A percentile compares a stretch with the other conserved stretches of the same genome.
phyloP scores from a whole-genome alignment of 148 eudicot species.

The Cornus controversa region DNA sequence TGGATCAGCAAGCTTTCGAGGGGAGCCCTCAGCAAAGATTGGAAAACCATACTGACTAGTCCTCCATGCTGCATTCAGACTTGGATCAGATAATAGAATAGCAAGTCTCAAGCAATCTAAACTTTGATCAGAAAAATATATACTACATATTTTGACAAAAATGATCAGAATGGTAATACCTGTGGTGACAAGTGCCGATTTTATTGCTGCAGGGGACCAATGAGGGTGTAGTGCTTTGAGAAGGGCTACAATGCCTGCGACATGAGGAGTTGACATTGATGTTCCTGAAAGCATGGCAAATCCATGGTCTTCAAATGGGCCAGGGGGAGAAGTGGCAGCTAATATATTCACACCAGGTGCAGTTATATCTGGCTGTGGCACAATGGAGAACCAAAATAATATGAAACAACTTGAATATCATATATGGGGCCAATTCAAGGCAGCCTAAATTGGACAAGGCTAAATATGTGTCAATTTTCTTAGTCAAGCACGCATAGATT shows the following conservation, averaged over 20 bases:
- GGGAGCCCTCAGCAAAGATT: constrained; percentile 24
- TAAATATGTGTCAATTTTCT: too few species aligned
- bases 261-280: constrained; percentile 32
- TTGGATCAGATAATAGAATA: too few species aligned
- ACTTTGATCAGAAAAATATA: too few species aligned
- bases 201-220: constrained; percentile 31
- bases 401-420: too few species aligned
- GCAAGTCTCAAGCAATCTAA: too few species aligned
- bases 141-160: too few species aligned
- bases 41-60: constrained; percentile 19
- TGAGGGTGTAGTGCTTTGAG: constrained; percentile 21
- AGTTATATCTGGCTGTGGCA: constrained; percentile 24
- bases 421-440: too few species aligned
- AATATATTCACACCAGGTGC: constrained; percentile 30
- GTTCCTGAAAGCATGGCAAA: constrained; percentile 27
- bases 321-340: constrained; percentile 13
- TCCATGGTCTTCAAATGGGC: not conserved
- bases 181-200: constrained; percentile 32
- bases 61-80: constrained; percentile 15
- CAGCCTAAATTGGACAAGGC: too few species aligned
- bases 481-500: too few species aligned
- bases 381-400: too few species aligned
- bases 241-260: constrained; percentile 29
- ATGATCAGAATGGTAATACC: constrained; percentile 1
- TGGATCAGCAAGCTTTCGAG: constrained; percentile 24